Conservation (phyloP, 495 filamentous ascomycete genomes). For the Tetracladium setigerum region DNA sequence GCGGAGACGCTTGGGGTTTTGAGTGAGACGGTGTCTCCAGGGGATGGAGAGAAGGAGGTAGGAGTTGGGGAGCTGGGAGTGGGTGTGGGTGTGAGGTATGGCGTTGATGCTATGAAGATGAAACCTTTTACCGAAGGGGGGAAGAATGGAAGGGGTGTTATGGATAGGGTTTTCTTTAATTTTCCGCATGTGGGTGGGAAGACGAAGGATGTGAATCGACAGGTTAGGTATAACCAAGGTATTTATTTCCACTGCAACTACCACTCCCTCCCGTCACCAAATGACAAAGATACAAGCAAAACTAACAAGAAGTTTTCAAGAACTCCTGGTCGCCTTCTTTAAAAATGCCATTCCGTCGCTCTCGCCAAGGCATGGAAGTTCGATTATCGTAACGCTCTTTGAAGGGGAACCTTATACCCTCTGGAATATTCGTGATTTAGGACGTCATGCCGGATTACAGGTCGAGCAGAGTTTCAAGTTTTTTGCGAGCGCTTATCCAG, state of each 20-base stretch:
- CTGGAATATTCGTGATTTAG: conserved; percentile 89
- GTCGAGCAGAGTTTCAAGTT: conserved; percentile 76
- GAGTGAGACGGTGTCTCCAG: too few species aligned
- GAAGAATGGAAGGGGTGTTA: conserved; percentile 27
- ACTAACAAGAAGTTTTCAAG: conserved; percentile 25
- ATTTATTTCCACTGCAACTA: neutral
- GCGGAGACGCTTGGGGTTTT: conserved; percentile 50
- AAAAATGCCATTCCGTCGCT: conserved; percentile 38
- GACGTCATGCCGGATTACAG: conserved; percentile 64
- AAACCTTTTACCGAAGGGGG: conserved; percentile 27
- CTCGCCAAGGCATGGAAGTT: conserved; percentile 39
- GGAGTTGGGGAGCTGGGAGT: too few species aligned
- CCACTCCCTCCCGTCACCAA: neutral
- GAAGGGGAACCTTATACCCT: conserved; percentile 89
- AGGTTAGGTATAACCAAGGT: conserved; percentile 84
- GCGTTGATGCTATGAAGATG: conserved; percentile 68
- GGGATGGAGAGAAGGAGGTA: too few species aligned
- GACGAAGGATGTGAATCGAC: conserved; percentile 85
- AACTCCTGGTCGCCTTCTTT: conserved; percentile 81
- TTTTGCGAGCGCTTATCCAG: conserved; percentile 64
- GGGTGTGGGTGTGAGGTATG: conserved; percentile 51
- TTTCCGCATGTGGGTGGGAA: conserved; percentile 94
- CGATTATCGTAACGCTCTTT: conserved; percentile 80
- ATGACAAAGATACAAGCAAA: neutral
- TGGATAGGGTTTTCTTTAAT: conserved; percentile 83